phyloP scores from a whole-genome alignment of 2,329 filamentous ascomycete genomes.

The Penicillium sp. region DNA sequence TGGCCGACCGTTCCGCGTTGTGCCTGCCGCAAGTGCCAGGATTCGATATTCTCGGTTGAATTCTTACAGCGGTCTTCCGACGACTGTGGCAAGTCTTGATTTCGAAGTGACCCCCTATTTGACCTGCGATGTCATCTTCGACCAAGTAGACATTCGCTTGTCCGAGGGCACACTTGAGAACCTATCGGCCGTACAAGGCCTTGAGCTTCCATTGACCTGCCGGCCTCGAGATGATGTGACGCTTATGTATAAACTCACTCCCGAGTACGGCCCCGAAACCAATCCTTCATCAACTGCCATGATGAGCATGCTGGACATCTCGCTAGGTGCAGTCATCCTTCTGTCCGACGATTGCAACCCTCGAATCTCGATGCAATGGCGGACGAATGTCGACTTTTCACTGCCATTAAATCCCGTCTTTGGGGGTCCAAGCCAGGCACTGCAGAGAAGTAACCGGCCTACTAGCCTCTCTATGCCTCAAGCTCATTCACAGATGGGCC shows the following conservation, averaged over 20 bases:
- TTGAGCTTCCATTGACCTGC: conserved; percentile 36
- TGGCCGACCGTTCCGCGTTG: conserved; percentile 49
- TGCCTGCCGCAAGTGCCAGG: conserved; percentile 52
- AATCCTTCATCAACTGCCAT: conserved; percentile 34
- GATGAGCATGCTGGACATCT: conserved; percentile 43
- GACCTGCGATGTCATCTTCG: conserved; percentile 45
- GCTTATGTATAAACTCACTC: conserved; percentile 49
- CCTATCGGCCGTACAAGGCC: conserved; percentile 33
- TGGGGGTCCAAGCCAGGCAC: conserved; percentile 40
- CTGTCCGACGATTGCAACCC: conserved; percentile 38
- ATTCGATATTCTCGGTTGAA: conserved; percentile 50
- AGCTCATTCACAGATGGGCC: conserved; percentile 15
- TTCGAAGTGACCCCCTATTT: conserved; percentile 51
- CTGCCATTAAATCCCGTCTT: conserved; percentile 43
- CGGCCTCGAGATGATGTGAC: conserved; percentile 53
- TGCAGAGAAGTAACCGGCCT: conserved; percentile 43
- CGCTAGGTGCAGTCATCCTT: conserved; percentile 39
- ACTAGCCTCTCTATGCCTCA: conserved; percentile 35
- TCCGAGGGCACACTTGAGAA: conserved; percentile 44
- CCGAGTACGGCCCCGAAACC: conserved; percentile 32
- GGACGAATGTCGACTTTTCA: conserved; percentile 45
- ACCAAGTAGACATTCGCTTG: conserved; percentile 43
- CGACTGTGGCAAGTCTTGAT: conserved; percentile 49
- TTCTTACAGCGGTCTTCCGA: conserved; percentile 39
- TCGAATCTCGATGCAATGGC: conserved; percentile 45